Evolutionary conservation across 306 rosid genomes (phyloP).

Genomic region (Medicago ruthenica): DNA sequence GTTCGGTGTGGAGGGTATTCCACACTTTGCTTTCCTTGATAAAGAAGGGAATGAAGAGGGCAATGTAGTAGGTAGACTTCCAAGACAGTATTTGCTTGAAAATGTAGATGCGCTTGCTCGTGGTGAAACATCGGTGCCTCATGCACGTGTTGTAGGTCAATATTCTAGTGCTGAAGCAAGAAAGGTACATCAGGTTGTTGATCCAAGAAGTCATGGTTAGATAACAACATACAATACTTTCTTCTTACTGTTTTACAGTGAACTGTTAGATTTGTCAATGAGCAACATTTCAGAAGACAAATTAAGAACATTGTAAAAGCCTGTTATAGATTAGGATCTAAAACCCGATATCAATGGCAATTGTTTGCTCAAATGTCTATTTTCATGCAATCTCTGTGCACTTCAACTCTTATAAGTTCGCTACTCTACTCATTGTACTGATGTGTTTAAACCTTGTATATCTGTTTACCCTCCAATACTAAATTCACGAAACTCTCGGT

Average conservation of each 20-base stretch:
- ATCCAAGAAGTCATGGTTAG: slow-evolving; percentile 95
- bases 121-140: slow-evolving; percentile 81
- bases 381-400: not conserved
- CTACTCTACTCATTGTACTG: not conserved
- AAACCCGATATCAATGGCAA: not conserved
- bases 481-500: not conserved
- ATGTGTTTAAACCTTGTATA: slow-evolving; percentile 14
- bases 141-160: slow-evolving; percentile 83
- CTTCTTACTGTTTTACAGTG: slow-evolving; percentile 14
- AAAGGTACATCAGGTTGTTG: slow-evolving; percentile 85
- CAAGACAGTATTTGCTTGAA: slow-evolving; percentile 73
- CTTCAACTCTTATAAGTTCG: not conserved
- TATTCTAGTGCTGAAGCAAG: slow-evolving; percentile 86
- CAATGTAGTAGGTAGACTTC: slow-evolving; percentile 90
- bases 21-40: slow-evolving; percentile 93
- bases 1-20: slow-evolving; percentile 98
- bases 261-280: slow-evolving; percentile 34
- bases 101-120: slow-evolving; percentile 85
- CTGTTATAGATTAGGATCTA: slow-evolving; percentile 24
- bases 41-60: slow-evolving; percentile 94
- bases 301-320: slow-evolving; percentile 20
- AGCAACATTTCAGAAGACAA: slow-evolving; percentile 43
- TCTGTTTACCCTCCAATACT: not conserved
- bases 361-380: slow-evolving; percentile 31
- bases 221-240: slow-evolving; percentile 35